Evolutionary conservation across 805 yeast genomes (phyloP).

Genomic region (Wickerhamomyces mucosus): DNA sequence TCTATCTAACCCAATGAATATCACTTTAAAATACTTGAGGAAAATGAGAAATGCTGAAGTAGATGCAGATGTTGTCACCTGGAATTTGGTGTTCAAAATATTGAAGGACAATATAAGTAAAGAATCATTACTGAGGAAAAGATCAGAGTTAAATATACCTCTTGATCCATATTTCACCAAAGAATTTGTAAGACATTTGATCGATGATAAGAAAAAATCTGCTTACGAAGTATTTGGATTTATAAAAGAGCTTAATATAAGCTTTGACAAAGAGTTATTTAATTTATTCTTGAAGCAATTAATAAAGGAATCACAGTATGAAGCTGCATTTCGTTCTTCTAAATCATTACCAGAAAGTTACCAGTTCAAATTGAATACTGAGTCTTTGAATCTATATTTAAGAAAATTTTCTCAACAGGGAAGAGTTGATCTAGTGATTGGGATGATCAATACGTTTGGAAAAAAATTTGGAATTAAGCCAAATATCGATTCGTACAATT

Average conservation of each 20-base stretch:
- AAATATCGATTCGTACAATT: conserved; percentile 22
- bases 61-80: conserved; percentile 27
- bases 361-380: conserved; percentile 8
- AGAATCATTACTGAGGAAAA: conserved; percentile 21
- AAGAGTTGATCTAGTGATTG: conserved; percentile 26
- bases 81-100: conserved; percentile 26
- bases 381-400: conserved; percentile 23
- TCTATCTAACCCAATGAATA: conserved; percentile 19
- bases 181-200: conserved; percentile 17
- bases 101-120: conserved; percentile 26
- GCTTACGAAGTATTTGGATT: conserved; percentile 8
- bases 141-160: conserved; percentile 24
- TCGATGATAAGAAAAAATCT: conserved; percentile 7
- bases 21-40: conserved; percentile 21
- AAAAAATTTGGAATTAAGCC: conserved; percentile 21
- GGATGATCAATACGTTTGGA: conserved; percentile 24
- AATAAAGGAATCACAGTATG: conserved; percentile 19
- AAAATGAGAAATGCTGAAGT: conserved; percentile 22
- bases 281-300: conserved; percentile 19
- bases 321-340: conserved; percentile 19
- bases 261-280: conserved; percentile 18
- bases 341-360: conserved; percentile 1
- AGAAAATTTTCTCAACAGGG: conserved; percentile 22
- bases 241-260: conserved; percentile 12
- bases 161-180: conserved; percentile 20